phyloP scores from a whole-genome alignment of 1,139 yeast genomes.

The Citeromyces hawaiiensis region DNA sequence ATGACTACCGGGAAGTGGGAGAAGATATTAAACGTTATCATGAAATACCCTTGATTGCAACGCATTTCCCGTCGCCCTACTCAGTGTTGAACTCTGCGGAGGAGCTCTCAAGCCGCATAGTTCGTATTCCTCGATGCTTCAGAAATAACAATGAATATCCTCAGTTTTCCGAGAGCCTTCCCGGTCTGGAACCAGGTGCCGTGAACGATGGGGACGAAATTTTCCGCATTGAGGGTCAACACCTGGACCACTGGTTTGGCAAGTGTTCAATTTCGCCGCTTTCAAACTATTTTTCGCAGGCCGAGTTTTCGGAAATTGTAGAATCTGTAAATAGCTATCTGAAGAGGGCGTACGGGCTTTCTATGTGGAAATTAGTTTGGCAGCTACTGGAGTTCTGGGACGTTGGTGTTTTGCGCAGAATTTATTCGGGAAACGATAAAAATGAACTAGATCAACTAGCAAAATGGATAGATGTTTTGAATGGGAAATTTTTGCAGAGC shows the following conservation, averaged over 20 bases:
- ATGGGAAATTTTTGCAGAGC: constrained; percentile 16
- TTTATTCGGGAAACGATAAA: constrained; percentile 13
- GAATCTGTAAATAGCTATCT: constrained; percentile 29
- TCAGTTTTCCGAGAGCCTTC: neutral
- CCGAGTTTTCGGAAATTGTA: constrained; percentile 27
- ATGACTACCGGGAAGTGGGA: constrained; percentile 17
- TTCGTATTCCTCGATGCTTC: constrained; percentile 41
- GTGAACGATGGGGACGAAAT: constrained; percentile 14
- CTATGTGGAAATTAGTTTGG: neutral
- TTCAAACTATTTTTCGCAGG: constrained; percentile 22
- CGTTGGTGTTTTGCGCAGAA: constrained; percentile 3
- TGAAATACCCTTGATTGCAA: constrained; percentile 28
- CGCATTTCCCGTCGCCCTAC: constrained; percentile 55
- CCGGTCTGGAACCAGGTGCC: constrained; percentile 59
- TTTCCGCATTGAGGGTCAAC: constrained; percentile 6
- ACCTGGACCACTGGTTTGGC: constrained; percentile 33
- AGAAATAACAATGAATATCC: constrained; percentile 12
- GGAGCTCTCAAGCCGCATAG: constrained; percentile 34
- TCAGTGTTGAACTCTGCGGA: constrained; percentile 17
- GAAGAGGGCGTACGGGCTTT: neutral
- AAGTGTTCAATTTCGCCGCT: constrained; percentile 41
- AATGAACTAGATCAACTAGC: constrained; percentile 28
- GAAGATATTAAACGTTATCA: constrained; percentile 6
- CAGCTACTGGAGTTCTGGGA: neutral
- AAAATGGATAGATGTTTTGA: constrained; percentile 27